Evolutionary conservation across 495 filamentous ascomycete species (phyloP), one percentile per base, ranked within the genome.

Genomic region (Podospora didyma): DNA sequence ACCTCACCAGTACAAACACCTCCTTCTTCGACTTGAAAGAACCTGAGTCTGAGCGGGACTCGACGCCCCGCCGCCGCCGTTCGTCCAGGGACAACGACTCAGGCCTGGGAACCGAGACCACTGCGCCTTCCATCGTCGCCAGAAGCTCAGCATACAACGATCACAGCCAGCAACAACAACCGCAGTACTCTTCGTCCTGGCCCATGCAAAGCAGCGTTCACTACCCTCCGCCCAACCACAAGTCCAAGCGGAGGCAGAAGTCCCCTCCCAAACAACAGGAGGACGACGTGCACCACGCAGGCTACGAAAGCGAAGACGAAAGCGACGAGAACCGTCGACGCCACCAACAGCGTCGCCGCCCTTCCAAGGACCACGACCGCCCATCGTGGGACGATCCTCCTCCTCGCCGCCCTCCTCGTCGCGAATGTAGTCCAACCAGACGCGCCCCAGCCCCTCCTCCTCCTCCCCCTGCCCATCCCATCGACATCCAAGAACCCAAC

Each of bases 131-230:
- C 4, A 24, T 26, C 10, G 41, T 57, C 11, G 12, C 52, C 19
- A 54, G 62, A n/a, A 62, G 57, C 42, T 61, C 60, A 9, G 49
- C 65, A 7, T 48, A 55, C 49, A 41, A 14, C 21, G 46, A 17
- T 39, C 55, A 17, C 14, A 21, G 35, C 39, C 10, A 59, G 2
- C 26, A 54, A 2, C 37, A 51, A 17, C 51, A 53, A n/a, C 41
- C 51, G 10, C 7, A 53, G 23, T 68, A 62, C 44, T 63, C 65
- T 0, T 65, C 65, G 14, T 66, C 65, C 0, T 63, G 62, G 62
- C 63, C 65, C 0, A 39, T 58, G 23, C 56, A 62, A 9, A 23
- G 17, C 21, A 54, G 51, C 0, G 42, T 49, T n/a, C 58, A 51
- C 11, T 45, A 51, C 3, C 41, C 22, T 16, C 34, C 20, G 12